Evolutionary conservation across 306 rosid genomes (phyloP).

Genomic region (Dryas alaskensis): DNA sequence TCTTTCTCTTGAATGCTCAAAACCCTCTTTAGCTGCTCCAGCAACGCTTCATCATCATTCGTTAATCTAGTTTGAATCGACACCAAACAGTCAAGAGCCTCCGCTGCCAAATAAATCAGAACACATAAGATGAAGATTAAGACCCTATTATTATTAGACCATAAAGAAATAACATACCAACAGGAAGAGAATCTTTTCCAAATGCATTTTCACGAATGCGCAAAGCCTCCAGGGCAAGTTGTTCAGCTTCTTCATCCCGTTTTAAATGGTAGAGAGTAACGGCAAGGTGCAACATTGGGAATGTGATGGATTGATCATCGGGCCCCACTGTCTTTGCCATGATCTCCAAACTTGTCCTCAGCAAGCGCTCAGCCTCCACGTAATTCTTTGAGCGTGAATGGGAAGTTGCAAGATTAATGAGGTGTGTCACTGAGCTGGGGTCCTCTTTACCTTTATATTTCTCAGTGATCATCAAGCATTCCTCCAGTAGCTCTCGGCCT

Average conservation of each 20-base stretch:
- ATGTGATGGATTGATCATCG: conserved; percentile 69
- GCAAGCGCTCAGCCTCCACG: conserved; percentile 71
- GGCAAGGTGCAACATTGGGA: conserved; percentile 90
- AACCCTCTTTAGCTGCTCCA: conserved; percentile 60
- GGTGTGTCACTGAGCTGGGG: conserved; percentile 64
- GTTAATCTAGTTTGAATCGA: conserved; percentile 65
- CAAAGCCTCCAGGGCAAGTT: conserved; percentile 63
- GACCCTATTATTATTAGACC: neutral
- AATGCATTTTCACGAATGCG: conserved; percentile 76
- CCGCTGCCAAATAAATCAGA: conserved; percentile 49
- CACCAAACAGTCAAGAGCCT: conserved; percentile 85
- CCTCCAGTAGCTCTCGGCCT: conserved; percentile 80
- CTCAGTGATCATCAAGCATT: conserved; percentile 70
- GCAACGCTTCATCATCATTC: conserved; percentile 50
- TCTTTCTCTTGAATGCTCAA: conserved; percentile 71
- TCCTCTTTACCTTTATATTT: conserved; percentile 66
- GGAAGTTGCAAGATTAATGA: conserved; percentile 78
- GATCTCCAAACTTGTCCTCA: conserved; percentile 63
- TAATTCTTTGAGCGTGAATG: conserved; percentile 68
- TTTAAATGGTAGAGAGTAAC: conserved; percentile 69
- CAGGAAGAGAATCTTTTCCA: conserved; percentile 72
- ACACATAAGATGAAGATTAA: neutral
- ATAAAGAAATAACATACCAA: conserved; percentile 40
- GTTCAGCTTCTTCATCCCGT: conserved; percentile 82
- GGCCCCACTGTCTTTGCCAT: conserved; percentile 49